Evolutionary conservation across 1,284 basidiomycete species (phyloP).

Genomic region (Ganoderma multipileum): DNA sequence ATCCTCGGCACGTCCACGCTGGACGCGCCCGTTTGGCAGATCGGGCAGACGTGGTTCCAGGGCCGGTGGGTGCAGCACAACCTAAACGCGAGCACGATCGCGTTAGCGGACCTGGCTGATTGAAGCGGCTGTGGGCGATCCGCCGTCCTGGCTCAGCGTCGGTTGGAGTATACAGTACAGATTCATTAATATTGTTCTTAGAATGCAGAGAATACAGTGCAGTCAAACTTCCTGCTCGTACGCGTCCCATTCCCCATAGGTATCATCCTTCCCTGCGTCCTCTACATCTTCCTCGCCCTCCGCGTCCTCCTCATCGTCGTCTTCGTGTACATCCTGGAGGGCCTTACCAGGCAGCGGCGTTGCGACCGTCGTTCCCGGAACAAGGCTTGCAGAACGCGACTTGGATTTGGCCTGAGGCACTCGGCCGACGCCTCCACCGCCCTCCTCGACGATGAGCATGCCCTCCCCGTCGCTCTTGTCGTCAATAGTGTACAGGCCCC

Average conservation of each 20-base stretch:
- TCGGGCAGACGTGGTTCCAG: constrained; percentile 32
- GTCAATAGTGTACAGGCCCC: constrained; percentile 48
- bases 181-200: not conserved
- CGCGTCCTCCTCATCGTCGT: constrained; percentile 34
- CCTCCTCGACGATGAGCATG: constrained; percentile 55
- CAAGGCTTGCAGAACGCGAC: constrained; percentile 27
- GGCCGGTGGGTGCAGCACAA: constrained; percentile 30
- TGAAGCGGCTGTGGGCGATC: not conserved
- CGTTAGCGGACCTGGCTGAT: constrained; percentile 22
- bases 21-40: constrained; percentile 20
- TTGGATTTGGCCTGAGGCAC: constrained; percentile 26
- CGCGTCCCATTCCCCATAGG: constrained; percentile 47
- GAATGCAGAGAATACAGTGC: not conserved
- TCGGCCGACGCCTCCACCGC: constrained; percentile 45
- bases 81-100: constrained; percentile 22
- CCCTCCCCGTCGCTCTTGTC: constrained; percentile 61
- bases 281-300: constrained; percentile 39
- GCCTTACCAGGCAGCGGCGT: constrained; percentile 21
- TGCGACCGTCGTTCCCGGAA: constrained; percentile 12
- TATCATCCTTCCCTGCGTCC: constrained; percentile 45
- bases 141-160: not conserved
- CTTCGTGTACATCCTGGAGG: constrained; percentile 28
- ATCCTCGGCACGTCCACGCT: constrained; percentile 28
- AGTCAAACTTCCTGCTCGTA: constrained; percentile 52
- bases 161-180: not conserved